Percentiles rank a stretch among this genome's conserved stretches.
phyloP scores from a whole-genome alignment of 208 protist genomes.

The Tetramitus jugosus region DNA sequence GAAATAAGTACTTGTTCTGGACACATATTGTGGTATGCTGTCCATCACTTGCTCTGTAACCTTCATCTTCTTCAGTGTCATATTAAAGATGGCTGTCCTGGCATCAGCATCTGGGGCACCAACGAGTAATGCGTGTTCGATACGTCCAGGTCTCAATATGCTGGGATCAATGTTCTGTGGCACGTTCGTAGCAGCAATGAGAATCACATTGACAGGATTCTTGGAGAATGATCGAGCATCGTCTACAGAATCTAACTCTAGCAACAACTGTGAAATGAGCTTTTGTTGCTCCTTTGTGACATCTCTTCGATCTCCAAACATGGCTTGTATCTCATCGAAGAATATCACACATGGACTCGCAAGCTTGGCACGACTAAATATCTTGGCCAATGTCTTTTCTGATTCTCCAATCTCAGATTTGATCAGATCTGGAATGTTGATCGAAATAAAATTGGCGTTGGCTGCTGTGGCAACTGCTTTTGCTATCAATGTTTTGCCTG shows the following conservation, averaged over 20 bases:
- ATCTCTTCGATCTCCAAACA: constrained; percentile 50
- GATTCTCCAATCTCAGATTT: constrained; percentile 73
- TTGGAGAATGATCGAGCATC: not conserved
- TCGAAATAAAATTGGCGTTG: constrained; percentile 71
- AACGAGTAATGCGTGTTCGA: constrained; percentile 32
- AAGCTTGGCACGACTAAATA: constrained; percentile 62
- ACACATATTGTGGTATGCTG: not conserved
- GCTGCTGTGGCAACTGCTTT: constrained; percentile 70
- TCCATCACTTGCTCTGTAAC: not conserved
- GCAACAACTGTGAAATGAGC: constrained; percentile 2
- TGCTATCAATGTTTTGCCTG: constrained; percentile 76
- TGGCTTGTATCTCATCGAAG: constrained; percentile 85
- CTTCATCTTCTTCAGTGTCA: not conserved
- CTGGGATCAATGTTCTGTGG: constrained; percentile 29
- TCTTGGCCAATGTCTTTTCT: constrained; percentile 68
- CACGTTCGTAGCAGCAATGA: constrained; percentile 8
- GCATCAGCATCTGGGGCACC: constrained; percentile 24
- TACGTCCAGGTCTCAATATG: constrained; percentile 33
- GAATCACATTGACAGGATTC: not conserved
- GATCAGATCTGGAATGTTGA: constrained; percentile 54
- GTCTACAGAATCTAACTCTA: not conserved
- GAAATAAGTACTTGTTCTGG: constrained; percentile 11
- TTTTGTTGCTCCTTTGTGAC: not conserved
- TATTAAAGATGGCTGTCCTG: constrained; percentile 32
- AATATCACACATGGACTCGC: constrained; percentile 79